Percentiles rank a stretch among this genome's conserved stretches.
Evolutionary conservation across 2,329 filamentous ascomycete species (phyloP).

Genomic region (Fusarium oxysporum): DNA sequence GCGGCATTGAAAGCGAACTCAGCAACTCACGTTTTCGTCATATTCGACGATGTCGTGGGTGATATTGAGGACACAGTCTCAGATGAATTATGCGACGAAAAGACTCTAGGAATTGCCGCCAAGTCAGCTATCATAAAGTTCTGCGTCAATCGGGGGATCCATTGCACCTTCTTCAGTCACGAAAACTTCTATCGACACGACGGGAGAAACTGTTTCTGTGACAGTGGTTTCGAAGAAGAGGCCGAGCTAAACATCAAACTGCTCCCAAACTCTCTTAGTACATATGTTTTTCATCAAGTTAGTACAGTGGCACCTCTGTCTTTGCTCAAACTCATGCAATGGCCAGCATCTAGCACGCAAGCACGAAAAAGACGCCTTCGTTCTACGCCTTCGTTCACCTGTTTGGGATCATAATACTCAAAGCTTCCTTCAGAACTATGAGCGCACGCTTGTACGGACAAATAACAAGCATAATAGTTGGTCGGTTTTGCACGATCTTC

Average conservation of each 20-base stretch:
- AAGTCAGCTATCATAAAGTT: constrained; percentile 72
- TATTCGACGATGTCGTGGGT: constrained; percentile 70
- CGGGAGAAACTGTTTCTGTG: constrained; percentile 60
- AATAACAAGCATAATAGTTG: constrained; percentile 65
- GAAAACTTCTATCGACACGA: constrained; percentile 76
- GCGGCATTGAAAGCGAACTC: background rate
- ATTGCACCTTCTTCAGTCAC: constrained; percentile 74
- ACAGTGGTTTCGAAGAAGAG: constrained; percentile 1
- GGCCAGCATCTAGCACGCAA: constrained; percentile 64
- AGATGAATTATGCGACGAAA: constrained; percentile 73
- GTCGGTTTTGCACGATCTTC: constrained; percentile 72
- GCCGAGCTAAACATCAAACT: background rate
- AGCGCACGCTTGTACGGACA: too few relatives aligned
- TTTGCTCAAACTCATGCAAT: background rate
- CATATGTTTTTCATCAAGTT: constrained; percentile 70
- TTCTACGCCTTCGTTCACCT: constrained; percentile 75
- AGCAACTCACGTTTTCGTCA: constrained; percentile 75
- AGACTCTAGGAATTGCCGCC: constrained; percentile 72
- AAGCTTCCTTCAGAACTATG: constrained; percentile 48
- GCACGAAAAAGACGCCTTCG: constrained; percentile 69
- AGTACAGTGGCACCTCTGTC: background rate
- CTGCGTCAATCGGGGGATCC: constrained; percentile 68
- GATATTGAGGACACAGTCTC: constrained; percentile 45
- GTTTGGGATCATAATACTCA: constrained; percentile 72
- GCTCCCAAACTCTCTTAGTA: constrained; percentile 61